Percentiles rank a stretch among this genome's conserved stretches.
These are phyloP conservation scores for Gymnopilus dilepis DNA, from an alignment of 768 basidiomycete genomes.

Conservation along the genomic window DNA sequence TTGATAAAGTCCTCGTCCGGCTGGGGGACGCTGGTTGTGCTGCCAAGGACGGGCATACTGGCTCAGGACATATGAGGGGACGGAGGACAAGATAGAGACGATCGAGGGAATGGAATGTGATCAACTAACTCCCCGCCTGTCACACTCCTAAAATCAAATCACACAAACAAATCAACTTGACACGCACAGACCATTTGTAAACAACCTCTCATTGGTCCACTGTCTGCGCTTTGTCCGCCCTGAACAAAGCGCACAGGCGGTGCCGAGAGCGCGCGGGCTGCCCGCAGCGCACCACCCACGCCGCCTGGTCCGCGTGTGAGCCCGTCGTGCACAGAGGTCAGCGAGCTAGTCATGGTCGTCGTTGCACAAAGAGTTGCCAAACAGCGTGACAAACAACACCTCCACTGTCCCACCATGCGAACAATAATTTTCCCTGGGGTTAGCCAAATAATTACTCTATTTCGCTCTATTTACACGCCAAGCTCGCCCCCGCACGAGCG, in stretches of 20 bases:
- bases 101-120: slow-evolving; percentile 35
- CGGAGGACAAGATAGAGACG: slow-evolving; percentile 45
- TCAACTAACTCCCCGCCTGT: slow-evolving; percentile 37
- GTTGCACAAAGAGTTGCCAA: slow-evolving; percentile 3
- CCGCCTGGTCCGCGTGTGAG: neutral
- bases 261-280: neutral
- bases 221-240: neutral
- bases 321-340: neutral
- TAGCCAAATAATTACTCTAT: slow-evolving; percentile 5
- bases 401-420: neutral
- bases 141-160: slow-evolving; percentile 33
- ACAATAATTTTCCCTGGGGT: neutral
- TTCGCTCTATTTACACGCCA: neutral
- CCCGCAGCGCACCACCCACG: neutral
- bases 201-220: slow-evolving; percentile 34
- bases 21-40: slow-evolving; percentile 38
- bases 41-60: slow-evolving; percentile 26
- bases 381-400: neutral
- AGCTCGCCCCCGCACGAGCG: neutral
- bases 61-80: slow-evolving; percentile 21
- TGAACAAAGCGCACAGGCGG: neutral
- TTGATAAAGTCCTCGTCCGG: slow-evolving; percentile 86
- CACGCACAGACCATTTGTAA: slow-evolving; percentile 53
- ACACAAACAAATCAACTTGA: slow-evolving; percentile 39
- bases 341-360: neutral